Evolutionary conservation across 2,329 filamentous ascomycete genomes (phyloP), one percentile per base, ranked within the genome.

Genomic region (Tympanopsis confertula): DNA sequence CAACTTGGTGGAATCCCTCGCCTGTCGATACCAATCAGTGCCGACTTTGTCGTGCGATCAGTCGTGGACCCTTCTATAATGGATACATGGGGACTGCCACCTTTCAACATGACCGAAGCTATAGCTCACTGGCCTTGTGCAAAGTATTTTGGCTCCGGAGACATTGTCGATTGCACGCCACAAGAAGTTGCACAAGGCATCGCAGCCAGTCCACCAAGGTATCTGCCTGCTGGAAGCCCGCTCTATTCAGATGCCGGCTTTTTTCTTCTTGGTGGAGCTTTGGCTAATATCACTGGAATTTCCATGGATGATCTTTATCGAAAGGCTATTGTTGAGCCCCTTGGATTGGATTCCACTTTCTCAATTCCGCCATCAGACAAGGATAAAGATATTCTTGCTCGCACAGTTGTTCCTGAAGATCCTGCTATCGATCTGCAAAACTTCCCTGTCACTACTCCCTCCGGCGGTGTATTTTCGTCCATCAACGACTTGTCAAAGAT

Each of bases 351-450:
- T 10, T 46, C 48, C 13, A 61, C 60, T 1, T 59, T 49, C 42
- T 43, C 44, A 37, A 44, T 48, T 40, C 36, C 54, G 47, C 49
- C 49, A 3, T 44, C 47, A 4, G 22, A 39, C 3, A 22, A 37
- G 13, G 0, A 46, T 68, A n/a, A n/a, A n/a, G n/a, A n/a, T n/a
- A n/a, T n/a, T n/a, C 1, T 61, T 68, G 4, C 61, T 64, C 1
- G 50, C 50, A 4, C 48, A 51, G 18, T 45, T 47, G n/a, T 44
- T 45, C 15, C 35, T 26, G 52, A 50, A 49, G 41, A 46, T 18
- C 52, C 49, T 38, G 48, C 52, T 29, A 44, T 38, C 2, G 28
- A 35, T 5, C 12, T 20, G 1, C 42, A 51, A 14, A 50, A 50
- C 12, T 49, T 52, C 41, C 18, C n/a, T 20, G 32, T 44, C 5